These are phyloP conservation scores for Achaetomium macrosporum DNA, from an alignment of 2,329 filamentous ascomycete species.

Conservation along the genomic window DNA sequence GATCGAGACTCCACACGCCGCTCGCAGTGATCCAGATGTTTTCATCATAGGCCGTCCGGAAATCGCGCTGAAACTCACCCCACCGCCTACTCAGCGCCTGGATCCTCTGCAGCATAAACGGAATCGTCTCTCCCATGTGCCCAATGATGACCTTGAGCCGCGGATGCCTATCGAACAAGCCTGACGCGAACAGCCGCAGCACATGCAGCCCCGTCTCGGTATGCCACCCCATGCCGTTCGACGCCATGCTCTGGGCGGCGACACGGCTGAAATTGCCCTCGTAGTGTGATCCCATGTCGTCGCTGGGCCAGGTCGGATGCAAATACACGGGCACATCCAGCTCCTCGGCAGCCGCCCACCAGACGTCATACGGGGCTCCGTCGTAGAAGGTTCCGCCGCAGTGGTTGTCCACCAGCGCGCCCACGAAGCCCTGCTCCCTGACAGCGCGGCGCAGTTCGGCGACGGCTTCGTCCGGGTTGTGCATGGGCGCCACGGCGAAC, in stretches of 20 bases:
- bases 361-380: conserved; percentile 35
- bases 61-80: conserved; percentile 31
- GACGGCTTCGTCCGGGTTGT: conserved; percentile 34
- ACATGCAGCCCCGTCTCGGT: conserved; percentile 43
- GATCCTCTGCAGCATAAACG: conserved; percentile 48
- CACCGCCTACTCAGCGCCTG: conserved; percentile 26
- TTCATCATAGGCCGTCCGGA: conserved; percentile 46
- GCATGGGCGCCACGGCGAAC: conserved; percentile 31
- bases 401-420: conserved; percentile 42
- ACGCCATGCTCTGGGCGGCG: conserved; percentile 32
- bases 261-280: conserved; percentile 28
- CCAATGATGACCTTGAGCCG: conserved; percentile 49
- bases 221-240: conserved; percentile 47
- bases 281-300: conserved; percentile 26
- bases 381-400: conserved; percentile 38
- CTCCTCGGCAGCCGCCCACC: conserved; percentile 36
- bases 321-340: conserved; percentile 40
- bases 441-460: conserved; percentile 37
- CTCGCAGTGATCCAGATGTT: conserved; percentile 55
- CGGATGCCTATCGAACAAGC: conserved; percentile 51
- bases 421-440: conserved; percentile 39
- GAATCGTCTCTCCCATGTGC: conserved; percentile 48
- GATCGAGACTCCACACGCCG: conserved; percentile 45
- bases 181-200: conserved; percentile 44
- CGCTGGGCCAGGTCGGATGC: conserved; percentile 34